Base-by-base conservation (phyloP, 495 filamentous ascomycete species). In the Neurospora sp. region DNA sequence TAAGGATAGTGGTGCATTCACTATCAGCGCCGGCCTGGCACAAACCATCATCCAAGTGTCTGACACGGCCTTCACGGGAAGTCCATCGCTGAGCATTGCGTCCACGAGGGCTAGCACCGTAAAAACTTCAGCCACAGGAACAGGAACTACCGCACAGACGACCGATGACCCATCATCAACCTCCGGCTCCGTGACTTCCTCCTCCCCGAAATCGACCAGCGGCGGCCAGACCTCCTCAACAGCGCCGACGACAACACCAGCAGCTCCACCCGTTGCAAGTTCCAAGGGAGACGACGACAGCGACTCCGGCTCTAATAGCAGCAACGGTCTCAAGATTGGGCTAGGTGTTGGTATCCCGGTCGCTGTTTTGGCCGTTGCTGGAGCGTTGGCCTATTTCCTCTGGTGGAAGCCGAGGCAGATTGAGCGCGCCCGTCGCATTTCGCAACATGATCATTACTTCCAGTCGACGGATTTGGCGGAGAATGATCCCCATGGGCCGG, bases 31-130 rank as follows among this genome's bases (percentile, higher is more conserved):
- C 3, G 79, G 79, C 2, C 7, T 74, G 8, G 74, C 76, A 7
- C 75, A 80, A 70, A 82, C 79, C 24, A 81, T 83, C 42, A 77
- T 83, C 17, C 78, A 77, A 15, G 74, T 78, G 24, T 36, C 72
- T 13, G 76, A 78, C 36, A 38, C 76, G 10, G 71, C 62, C 11
- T 74, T 73, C 34, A 74, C 71, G 21, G 75, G 74, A 21, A 74
- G 59, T 31, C 70, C 71, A 3, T 70, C 72, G 24, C 11, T 75
- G 5, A 75, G 43, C 66, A 59, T 73, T 7, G 72, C 74, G 11
- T 37, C 69, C 17, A 42, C 69, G 11, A 36, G 62, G 15, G 31
- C 69, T 2, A 70, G n/a, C 5, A 36, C 13, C 24, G 11, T 6
- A 62, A 34, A 34, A 9, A 15, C 28, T 1, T 19, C 54, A 19